These are phyloP conservation scores for Melaleuca alternifolia DNA, from an alignment of 345 rosid genomes.

Conservation along the genomic window DNA sequence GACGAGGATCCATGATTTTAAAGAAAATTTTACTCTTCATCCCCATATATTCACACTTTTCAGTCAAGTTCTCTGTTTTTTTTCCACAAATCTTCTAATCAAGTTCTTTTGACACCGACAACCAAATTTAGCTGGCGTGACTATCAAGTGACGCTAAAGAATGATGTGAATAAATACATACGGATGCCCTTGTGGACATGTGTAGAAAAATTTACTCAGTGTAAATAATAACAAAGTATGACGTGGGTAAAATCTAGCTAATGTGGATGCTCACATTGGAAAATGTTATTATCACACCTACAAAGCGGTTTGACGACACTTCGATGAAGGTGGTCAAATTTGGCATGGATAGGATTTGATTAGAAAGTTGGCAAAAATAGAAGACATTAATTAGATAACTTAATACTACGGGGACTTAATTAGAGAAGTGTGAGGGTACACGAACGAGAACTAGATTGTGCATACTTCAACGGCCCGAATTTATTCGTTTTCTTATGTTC, in stretches of 20 bases:
- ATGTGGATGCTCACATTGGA: neutral
- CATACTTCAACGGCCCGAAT: neutral
- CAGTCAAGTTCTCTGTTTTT: neutral
- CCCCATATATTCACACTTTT: fast-evolving
- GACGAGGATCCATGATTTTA: neutral
- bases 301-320: neutral
- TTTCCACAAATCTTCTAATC: neutral
- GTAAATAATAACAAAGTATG: fast-evolving
- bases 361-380: neutral
- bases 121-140: neutral
- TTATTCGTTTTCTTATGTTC: neutral
- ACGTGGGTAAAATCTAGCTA: neutral
- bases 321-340: neutral
- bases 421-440: neutral
- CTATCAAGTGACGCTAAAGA: fast-evolving
- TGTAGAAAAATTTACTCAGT: neutral
- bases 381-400: neutral
- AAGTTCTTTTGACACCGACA: neutral
- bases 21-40: neutral
- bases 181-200: neutral
- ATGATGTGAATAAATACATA: neutral
- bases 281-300: neutral
- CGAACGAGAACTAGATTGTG: neutral
- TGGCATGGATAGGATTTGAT: neutral
- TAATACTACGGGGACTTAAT: neutral